Evolutionary conservation across 108 stramenopile genomes (phyloP).

Genomic region (Cyclotella cryptica): DNA sequence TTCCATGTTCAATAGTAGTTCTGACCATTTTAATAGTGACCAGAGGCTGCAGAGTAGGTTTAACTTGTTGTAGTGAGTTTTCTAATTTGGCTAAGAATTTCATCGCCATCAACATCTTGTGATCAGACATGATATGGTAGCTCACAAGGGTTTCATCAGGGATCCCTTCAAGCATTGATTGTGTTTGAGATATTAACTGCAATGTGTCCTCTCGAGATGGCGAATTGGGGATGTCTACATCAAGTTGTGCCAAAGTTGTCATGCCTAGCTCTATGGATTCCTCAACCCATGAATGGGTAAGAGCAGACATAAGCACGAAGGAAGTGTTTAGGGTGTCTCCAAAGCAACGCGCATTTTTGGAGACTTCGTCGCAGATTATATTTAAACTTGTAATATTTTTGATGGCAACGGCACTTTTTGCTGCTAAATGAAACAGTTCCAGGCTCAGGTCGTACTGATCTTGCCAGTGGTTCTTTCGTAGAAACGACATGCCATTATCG

Average conservation of each 20-base stretch:
- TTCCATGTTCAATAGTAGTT: background rate
- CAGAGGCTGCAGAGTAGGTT: background rate
- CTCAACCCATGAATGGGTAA: background rate
- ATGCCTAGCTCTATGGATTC: conserved; percentile 4
- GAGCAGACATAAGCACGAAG: background rate
- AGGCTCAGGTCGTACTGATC: no score
- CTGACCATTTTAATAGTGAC: background rate
- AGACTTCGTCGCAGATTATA: background rate
- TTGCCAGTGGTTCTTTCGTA: conserved; percentile 27
- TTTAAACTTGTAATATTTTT: background rate
- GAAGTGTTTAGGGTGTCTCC: conserved; percentile 7
- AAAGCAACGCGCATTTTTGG: conserved; percentile 3
- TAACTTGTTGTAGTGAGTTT: background rate
- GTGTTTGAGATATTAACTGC: background rate
- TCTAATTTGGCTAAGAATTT: background rate
- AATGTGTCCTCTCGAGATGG: background rate
- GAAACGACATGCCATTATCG: conserved; percentile 24
- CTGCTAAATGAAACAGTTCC: conserved; percentile 24
- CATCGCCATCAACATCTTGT: background rate
- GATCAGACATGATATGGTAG: background rate
- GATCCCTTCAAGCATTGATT: background rate
- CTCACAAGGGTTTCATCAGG: background rate
- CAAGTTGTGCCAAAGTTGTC: conserved; percentile 10
- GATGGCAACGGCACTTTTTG: background rate
- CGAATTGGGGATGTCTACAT: background rate